Percentiles rank a stretch among this genome's conserved stretches.
These are phyloP conservation scores for Sarocladium strictum DNA, from an alignment of 2,329 filamentous ascomycete genomes.

Conservation along the genomic window DNA sequence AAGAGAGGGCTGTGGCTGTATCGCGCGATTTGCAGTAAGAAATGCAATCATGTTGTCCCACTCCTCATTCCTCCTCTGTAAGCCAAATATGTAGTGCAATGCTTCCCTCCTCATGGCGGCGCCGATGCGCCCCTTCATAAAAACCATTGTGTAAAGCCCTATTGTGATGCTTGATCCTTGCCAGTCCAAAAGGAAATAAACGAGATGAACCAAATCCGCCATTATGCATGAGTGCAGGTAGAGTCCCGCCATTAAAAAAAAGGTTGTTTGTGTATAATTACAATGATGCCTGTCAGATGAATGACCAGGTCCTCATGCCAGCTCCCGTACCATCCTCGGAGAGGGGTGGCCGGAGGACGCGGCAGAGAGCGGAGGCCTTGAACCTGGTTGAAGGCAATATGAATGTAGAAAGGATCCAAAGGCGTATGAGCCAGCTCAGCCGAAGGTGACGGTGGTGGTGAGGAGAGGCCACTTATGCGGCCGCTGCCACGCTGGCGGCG, in stretches of 20 bases:
- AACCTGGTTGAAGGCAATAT: not conserved
- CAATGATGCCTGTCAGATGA: not conserved
- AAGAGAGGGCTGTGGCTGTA: not conserved
- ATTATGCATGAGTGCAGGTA: conserved; percentile 5
- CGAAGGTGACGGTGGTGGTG: conserved; percentile 5
- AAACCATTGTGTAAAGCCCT: not conserved
- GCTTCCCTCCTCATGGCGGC: not conserved
- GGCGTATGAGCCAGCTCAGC: conserved; percentile 7
- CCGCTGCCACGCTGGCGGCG: conserved; percentile 8
- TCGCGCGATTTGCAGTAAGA: not conserved
- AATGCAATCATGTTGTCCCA: not conserved
- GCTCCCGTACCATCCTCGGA: too few species aligned
- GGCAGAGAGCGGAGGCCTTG: not conserved
- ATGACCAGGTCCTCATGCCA: not conserved
- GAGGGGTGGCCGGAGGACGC: too few species aligned
- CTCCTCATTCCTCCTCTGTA: not conserved
- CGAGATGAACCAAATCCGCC: conserved; percentile 3
- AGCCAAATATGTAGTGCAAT: not conserved
- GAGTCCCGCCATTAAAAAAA: conserved; percentile 7
- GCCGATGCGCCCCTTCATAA: conserved; percentile 1
- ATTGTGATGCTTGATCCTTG: not conserved
- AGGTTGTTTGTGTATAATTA: conserved; percentile 2
- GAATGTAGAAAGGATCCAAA: not conserved
- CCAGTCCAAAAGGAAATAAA: not conserved
- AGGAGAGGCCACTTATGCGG: conserved; percentile 9